A percentile compares a stretch with the other conserved stretches of the same genome.
Conservation (phyloP, 129 eudicot species). For the Artemisia argyi region DNA sequence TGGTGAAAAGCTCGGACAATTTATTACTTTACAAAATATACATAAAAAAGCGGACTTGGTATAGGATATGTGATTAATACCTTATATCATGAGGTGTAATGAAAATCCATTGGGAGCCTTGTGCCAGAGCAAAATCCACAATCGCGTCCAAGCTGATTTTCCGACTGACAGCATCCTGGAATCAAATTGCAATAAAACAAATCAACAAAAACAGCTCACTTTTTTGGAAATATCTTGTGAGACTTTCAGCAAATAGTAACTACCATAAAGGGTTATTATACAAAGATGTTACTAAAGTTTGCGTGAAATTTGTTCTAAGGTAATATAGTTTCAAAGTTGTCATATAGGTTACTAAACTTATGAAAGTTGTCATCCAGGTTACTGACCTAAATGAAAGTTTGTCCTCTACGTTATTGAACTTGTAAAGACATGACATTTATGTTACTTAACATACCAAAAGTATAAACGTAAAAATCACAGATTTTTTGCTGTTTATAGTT, state of each 20-base stretch:
- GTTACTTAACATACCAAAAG: no score
- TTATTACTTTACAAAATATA: background rate
- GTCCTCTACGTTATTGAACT: no score
- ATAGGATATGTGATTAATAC: conserved; percentile 33
- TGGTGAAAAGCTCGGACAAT: background rate
- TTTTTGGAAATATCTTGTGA: background rate
- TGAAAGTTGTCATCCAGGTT: no score
- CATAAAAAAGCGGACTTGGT: background rate
- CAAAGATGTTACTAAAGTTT: no score
- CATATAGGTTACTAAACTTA: no score
- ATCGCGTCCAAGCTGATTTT: conserved; percentile 89
- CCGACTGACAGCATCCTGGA: conserved; percentile 98
- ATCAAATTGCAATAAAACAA: conserved; percentile 2
- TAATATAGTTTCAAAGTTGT: no score
- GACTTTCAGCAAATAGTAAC: conserved; percentile 3
- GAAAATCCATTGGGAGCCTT: conserved; percentile 95
- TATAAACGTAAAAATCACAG: no score
- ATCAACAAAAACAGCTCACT: background rate
- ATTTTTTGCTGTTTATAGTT: no score
- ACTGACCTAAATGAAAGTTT: no score
- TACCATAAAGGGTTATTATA: no score
- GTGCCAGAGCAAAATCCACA: conserved; percentile 84
- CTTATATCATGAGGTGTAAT: conserved; percentile 98
- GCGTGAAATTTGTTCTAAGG: no score
- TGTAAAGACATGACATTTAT: no score